Conservation (phyloP, 2,329 filamentous ascomycete species). For the Cadophora malorum region DNA sequence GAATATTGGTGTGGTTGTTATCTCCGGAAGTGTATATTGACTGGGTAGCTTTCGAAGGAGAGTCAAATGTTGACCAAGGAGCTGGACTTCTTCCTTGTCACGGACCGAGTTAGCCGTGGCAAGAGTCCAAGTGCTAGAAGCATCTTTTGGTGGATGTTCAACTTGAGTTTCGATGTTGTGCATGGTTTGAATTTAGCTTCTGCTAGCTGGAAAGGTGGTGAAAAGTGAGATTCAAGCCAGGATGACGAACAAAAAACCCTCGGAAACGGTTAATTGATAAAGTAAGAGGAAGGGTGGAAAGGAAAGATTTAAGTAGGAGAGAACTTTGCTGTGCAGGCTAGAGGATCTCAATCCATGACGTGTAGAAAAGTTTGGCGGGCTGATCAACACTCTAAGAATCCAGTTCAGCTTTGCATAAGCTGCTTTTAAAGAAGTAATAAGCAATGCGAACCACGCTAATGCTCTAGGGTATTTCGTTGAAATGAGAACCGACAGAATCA, state of each 20-base stretch:
- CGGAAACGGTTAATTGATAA: background rate
- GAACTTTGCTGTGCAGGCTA: background rate
- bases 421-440: background rate
- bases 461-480: background rate
- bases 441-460: background rate
- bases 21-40: constrained; percentile 4
- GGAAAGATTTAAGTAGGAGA: background rate
- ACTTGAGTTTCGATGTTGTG: background rate
- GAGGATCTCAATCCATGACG: background rate
- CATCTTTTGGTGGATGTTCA: background rate
- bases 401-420: background rate
- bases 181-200: background rate
- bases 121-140: constrained; percentile 5
- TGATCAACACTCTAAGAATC: background rate
- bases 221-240: background rate
- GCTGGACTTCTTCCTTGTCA: background rate
- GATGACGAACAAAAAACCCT: background rate
- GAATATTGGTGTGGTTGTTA: constrained; percentile 1
- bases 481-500: background rate
- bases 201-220: background rate
- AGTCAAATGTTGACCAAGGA: constrained; percentile 2
- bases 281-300: background rate
- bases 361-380: background rate
- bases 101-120: background rate
- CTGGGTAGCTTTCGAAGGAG: background rate